These are phyloP conservation scores for Pythium phragmitis DNA, from an alignment of 352 stramenopile species.

Conservation along the genomic window DNA sequence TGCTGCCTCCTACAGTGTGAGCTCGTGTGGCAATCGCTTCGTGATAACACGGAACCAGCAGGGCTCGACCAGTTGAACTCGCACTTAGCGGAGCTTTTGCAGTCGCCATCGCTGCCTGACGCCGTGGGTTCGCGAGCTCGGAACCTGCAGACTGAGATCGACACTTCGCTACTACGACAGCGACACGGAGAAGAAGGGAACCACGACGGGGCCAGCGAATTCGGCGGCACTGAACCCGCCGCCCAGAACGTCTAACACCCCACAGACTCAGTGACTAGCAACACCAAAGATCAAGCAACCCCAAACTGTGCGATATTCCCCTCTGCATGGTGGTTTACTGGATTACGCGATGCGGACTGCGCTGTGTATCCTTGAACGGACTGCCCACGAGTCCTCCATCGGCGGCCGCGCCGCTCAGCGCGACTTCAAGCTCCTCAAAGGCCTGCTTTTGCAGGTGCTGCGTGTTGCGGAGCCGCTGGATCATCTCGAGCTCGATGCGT, in stretches of 20 bases:
- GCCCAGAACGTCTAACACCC: not conserved
- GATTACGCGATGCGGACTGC: conserved; percentile 20
- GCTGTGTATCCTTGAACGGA: conserved; percentile 30
- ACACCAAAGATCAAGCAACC: not conserved
- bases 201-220: not conserved
- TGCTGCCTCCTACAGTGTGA: conserved; percentile 48
- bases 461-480: conserved; percentile 78
- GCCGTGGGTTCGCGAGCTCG: not conserved
- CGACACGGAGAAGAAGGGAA: not conserved
- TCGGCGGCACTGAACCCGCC: not conserved
- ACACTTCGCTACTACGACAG: not conserved
- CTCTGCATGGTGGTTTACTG: not conserved
- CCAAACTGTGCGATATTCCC: not conserved
- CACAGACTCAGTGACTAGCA: not conserved
- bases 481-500: conserved; percentile 75
- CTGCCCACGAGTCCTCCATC: conserved; percentile 24
- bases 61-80: not conserved
- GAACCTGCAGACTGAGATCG: not conserved
- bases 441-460: conserved; percentile 85
- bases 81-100: not conserved
- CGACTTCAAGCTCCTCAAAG: conserved; percentile 81
- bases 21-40: conserved; percentile 22
- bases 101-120: not conserved
- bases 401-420: conserved; percentile 40
- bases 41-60: not conserved